phyloP scores from a whole-genome alignment of 164 flowering plant genomes.

The Macadamia tetraphylla region DNA sequence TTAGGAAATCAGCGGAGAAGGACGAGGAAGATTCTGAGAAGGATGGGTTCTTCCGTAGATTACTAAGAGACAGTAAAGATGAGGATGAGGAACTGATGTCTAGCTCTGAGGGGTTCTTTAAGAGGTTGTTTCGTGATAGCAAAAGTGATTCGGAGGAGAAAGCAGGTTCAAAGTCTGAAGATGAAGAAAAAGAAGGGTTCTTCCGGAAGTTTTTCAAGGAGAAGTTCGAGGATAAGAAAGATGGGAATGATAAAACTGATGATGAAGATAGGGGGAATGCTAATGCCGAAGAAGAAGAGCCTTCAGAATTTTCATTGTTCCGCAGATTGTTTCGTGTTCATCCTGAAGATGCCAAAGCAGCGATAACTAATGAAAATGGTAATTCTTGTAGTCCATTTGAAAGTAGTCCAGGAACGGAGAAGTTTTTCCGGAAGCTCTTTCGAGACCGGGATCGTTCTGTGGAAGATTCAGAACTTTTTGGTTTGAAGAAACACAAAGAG shows the following conservation, averaged over 20 bases:
- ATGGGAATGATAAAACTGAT: conserved; percentile 40
- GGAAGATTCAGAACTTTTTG: conserved; percentile 90
- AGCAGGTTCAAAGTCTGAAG: conserved; percentile 42
- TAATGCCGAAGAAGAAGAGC: conserved; percentile 71
- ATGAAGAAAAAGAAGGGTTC: conserved; percentile 91
- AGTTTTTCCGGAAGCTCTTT: conserved; percentile 84
- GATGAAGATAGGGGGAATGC: conserved; percentile 43
- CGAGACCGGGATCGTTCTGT: conserved; percentile 92
- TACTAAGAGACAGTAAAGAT: conserved; percentile 44
- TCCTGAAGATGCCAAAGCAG: conserved; percentile 64
- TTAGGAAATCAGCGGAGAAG: conserved; percentile 35
- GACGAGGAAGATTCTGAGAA: conserved; percentile 44
- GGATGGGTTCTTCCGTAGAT: conserved; percentile 45
- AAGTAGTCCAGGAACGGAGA: conserved; percentile 96
- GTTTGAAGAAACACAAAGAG: conserved; percentile 74
- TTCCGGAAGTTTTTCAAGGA: conserved; percentile 77
- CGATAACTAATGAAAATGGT: conserved; percentile 38
- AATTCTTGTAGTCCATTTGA: conserved; percentile 41
- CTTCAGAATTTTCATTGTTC: conserved; percentile 77
- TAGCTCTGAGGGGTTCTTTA: conserved; percentile 83
- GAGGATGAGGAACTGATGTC: conserved; percentile 63
- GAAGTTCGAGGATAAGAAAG: conserved; percentile 80
- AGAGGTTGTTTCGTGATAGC: conserved; percentile 79
- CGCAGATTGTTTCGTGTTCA: conserved; percentile 84
- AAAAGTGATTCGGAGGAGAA: conserved; percentile 58